These are phyloP conservation scores for Hapsidospora chrysogenum DNA, from an alignment of 495 filamentous ascomycete species.

Conservation along the genomic window DNA sequence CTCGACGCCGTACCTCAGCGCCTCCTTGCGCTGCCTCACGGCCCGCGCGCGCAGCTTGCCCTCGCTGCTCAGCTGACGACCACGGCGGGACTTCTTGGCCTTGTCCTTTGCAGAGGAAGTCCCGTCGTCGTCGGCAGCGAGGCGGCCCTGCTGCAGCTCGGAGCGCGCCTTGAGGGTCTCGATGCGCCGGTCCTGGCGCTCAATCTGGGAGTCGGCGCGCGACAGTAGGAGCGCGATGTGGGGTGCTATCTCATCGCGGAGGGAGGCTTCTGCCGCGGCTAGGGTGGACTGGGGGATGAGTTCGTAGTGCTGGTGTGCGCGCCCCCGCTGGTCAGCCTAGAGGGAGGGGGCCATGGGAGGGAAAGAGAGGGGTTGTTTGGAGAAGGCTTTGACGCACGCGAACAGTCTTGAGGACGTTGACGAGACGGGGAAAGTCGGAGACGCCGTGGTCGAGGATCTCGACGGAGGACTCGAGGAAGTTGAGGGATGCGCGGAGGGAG, in stretches of 20 bases:
- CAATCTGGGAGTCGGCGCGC: conserved; percentile 28
- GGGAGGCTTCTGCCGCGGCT: conserved; percentile 26
- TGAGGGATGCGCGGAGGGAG: conserved; percentile 30
- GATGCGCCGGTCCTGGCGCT: conserved; percentile 25
- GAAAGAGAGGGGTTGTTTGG: neutral
- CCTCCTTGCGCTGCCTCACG: conserved; percentile 22
- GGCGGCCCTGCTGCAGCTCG: conserved; percentile 27
- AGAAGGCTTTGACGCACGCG: conserved; percentile 15
- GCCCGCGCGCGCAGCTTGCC: conserved; percentile 20
- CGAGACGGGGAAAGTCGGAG: conserved; percentile 27
- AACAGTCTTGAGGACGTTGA: conserved; percentile 28
- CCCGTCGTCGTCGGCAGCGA: conserved; percentile 9
- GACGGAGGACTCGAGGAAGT: conserved; percentile 32
- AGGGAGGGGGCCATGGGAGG: neutral
- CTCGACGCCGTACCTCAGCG: conserved; percentile 31
- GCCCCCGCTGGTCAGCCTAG: neutral
- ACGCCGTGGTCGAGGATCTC: conserved; percentile 24
- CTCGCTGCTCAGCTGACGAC: conserved; percentile 10
- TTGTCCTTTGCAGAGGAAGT: neutral
- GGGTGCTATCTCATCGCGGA: conserved; percentile 32
- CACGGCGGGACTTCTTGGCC: neutral
- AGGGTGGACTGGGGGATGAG: conserved; percentile 32
- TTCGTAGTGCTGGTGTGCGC: conserved; percentile 33
- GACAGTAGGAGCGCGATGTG: conserved; percentile 26
- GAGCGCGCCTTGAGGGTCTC: conserved; percentile 29